Conservation (phyloP, 169 alveolate species). For the Eimeria acervulina region DNA sequence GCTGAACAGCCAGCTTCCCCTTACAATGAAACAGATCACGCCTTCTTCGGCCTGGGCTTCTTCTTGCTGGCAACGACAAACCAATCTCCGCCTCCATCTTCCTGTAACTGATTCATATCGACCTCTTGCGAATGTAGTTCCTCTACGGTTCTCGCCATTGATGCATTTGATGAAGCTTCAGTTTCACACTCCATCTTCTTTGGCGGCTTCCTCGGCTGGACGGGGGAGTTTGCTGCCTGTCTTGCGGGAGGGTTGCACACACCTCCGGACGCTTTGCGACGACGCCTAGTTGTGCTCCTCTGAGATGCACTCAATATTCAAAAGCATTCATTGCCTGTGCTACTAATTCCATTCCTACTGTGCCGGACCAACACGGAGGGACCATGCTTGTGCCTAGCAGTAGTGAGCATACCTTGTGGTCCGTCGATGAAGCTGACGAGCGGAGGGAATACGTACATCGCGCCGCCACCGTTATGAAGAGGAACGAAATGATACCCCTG, state of each 20-base stretch:
- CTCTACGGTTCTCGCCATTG: not conserved
- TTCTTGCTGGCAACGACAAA: conserved; percentile 69
- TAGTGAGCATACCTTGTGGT: conserved; percentile 22
- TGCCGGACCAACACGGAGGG: not conserved
- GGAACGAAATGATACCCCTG: conserved; percentile 62
- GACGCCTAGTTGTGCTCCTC: conserved; percentile 52
- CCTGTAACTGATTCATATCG: not conserved
- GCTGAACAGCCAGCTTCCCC: conserved; percentile 7
- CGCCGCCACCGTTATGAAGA: conserved; percentile 56
- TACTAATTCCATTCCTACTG: not conserved
- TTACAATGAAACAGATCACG: not conserved
- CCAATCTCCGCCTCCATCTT: conserved; percentile 76
- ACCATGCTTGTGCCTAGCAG: not conserved
- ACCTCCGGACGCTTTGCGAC: conserved; percentile 52
- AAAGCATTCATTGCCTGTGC: not conserved
- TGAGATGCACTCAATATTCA: not conserved
- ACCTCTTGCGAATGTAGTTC: not conserved
- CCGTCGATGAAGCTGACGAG: conserved; percentile 32
- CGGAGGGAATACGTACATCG: conserved; percentile 65
- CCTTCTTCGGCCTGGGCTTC: conserved; percentile 59
- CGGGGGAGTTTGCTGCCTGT: not conserved
- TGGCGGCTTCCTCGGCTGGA: not conserved
- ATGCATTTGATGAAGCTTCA: conserved; percentile 52
- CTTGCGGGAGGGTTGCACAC: conserved; percentile 2
- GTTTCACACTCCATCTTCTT: conserved; percentile 33